Conservation (phyloP, 2,329 filamentous ascomycete species). For the Colletotrichum costaricense region DNA sequence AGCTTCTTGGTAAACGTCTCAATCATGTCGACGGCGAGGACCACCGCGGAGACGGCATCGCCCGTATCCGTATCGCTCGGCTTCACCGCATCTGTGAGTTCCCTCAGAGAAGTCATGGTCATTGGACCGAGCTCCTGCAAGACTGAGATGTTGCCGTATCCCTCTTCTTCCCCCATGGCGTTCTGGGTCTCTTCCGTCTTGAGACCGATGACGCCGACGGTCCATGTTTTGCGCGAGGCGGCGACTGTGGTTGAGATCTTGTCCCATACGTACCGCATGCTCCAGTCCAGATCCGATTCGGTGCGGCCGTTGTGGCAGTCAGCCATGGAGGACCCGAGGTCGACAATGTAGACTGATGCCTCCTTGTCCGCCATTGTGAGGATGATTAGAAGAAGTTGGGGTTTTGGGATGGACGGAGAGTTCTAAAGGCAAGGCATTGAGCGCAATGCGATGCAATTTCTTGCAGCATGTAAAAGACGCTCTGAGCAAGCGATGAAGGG, state of each 20-base stretch:
- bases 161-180: slow-evolving; percentile 73
- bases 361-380: slow-evolving; percentile 87
- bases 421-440: neutral
- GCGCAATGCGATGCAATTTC: neutral
- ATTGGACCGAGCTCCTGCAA: slow-evolving; percentile 74
- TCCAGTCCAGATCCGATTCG: slow-evolving; percentile 88
- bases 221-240: slow-evolving; percentile 74
- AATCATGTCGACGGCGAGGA: slow-evolving; percentile 90
- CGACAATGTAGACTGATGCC: slow-evolving; percentile 90
- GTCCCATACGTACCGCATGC: slow-evolving; percentile 94
- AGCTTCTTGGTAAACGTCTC: slow-evolving; percentile 80
- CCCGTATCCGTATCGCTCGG: slow-evolving; percentile 77
- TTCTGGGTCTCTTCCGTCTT: slow-evolving; percentile 84
- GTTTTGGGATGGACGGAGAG: too few relatives aligned
- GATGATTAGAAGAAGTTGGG: slow-evolving; percentile 1
- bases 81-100: slow-evolving; percentile 71
- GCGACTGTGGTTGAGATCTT: slow-evolving; percentile 79
- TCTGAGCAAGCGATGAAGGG: neutral
- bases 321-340: slow-evolving; percentile 88
- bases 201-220: slow-evolving; percentile 83
- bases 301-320: slow-evolving; percentile 75
- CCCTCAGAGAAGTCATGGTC: slow-evolving; percentile 75
- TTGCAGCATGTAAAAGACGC: neutral
- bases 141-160: slow-evolving; percentile 85
- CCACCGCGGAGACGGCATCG: slow-evolving; percentile 88